Evolutionary conservation across 139 green algal genomes (phyloP).

Genomic region (Tetradesmus lagerheimii): DNA sequence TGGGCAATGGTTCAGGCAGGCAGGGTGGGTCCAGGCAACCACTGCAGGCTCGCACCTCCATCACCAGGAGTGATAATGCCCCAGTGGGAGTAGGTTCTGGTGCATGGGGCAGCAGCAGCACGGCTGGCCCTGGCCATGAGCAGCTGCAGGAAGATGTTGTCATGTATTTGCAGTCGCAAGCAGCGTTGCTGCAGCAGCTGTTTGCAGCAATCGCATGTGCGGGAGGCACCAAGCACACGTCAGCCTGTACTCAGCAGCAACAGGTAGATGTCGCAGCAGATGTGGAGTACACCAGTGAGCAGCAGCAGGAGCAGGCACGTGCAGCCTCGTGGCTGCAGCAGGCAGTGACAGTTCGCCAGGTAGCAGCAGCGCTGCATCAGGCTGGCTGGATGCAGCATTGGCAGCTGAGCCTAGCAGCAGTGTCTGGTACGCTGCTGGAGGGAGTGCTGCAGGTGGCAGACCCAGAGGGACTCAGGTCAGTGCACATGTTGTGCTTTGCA

Average conservation of each 20-base stretch:
- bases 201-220: background rate
- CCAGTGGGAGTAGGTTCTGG: background rate
- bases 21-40: background rate
- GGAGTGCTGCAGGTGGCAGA: constrained; percentile 36
- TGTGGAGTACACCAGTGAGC: too few relatives aligned
- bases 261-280: background rate
- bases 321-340: background rate
- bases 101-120: constrained; percentile 4
- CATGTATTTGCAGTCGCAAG: background rate
- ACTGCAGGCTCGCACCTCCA: background rate
- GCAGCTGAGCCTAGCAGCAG: constrained; percentile 12
- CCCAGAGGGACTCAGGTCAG: constrained; percentile 5
- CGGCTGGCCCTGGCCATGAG: background rate
- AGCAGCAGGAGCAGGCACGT: background rate
- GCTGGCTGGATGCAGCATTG: constrained; percentile 11
- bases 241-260: background rate
- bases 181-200: background rate
- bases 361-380: constrained; percentile 1
- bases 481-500: too few relatives aligned
- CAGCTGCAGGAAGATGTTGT: background rate
- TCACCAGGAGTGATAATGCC: background rate
- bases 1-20: background rate
- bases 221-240: background rate
- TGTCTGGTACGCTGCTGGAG: constrained; percentile 36
- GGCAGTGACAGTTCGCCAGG: constrained; percentile 30